Percentiles rank a stretch among this genome's conserved stretches.
Conservation (phyloP, 352 stramenopile genomes). For the Globisporangium solare region DNA sequence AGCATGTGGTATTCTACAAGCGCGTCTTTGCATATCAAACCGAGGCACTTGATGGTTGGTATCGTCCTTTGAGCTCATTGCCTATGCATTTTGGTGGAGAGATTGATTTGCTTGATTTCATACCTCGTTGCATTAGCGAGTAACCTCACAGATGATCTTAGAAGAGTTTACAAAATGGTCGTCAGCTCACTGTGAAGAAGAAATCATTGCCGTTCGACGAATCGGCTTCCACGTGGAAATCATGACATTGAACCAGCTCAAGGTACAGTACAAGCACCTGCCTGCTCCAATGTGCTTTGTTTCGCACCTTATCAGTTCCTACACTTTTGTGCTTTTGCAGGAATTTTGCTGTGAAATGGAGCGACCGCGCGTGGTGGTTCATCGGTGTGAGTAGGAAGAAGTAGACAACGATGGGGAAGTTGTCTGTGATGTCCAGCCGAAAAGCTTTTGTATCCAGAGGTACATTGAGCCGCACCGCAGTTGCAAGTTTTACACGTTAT, state of each 20-base stretch:
- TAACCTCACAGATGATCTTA: conserved; percentile 36
- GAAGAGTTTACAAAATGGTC: conserved; percentile 20
- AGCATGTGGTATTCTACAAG: conserved; percentile 60
- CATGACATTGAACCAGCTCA: conserved; percentile 23
- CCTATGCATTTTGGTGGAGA: neutral
- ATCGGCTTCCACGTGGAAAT: conserved; percentile 28
- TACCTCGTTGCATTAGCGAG: conserved; percentile 18
- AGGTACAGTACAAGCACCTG: conserved; percentile 18
- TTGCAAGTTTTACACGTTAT: conserved; percentile 38
- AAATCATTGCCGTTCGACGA: conserved; percentile 25
- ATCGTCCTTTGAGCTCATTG: neutral
- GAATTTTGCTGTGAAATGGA: conserved; percentile 38
- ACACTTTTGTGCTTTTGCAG: conserved; percentile 12
- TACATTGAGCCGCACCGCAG: conserved; percentile 25
- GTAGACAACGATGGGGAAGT: neutral
- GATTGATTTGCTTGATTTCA: neutral
- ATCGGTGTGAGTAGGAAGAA: conserved; percentile 5
- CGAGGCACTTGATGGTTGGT: conserved; percentile 30
- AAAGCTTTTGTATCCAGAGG: conserved; percentile 40
- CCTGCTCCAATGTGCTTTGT: no score
- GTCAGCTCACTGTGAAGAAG: neutral
- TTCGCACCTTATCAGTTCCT: no score
- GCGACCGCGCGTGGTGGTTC: conserved; percentile 10
- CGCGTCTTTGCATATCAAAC: conserved; percentile 37
- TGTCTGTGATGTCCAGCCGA: neutral